Evolutionary conservation across 2,329 filamentous ascomycete species (phyloP), one percentile per base, ranked within the genome.

Genomic region (Hymenoscyphus repandus): DNA sequence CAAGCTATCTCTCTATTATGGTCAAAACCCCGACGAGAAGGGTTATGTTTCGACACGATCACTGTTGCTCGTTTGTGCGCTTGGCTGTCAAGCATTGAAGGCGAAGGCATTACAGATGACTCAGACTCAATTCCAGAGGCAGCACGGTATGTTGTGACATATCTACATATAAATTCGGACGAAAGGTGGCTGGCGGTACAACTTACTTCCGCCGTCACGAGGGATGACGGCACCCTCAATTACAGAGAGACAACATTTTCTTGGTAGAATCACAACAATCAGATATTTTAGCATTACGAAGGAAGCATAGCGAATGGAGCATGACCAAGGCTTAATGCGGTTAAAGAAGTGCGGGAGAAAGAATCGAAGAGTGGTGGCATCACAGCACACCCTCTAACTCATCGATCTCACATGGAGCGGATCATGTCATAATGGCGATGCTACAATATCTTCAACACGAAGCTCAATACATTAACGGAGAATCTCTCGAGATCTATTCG

Each of bases 221-320:
- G 58, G 38, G 55, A 54, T 36, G 58, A 58, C 37, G 61, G 58
- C 31, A 54, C 54, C 22, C 56, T 57, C 40, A 52, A 52, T 31
- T 63, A 60, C 52, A 61, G 58, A 53, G 63, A 64, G 37, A 65
- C 62, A 34, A 64, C 61, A 48, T 65, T 65, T 58, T 64, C 61
- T 54, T 65, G 63, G 63, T 65, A 58, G 45, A 15, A 48, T 45
- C 7, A 46, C 36, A 45, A 12, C n/a, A 37, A 13, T n/a, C n/a
- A 13, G 15, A 37, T 38, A 9, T n/a, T 40, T 27, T 41, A 22
- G 17, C 30, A 47, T 41, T 39, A 33, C 17, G 41, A 27, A 42
- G 33, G 34, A 36, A 38, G 49, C 40, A 53, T 50, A 45, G 50
- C 48, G 48, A 51, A 53, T 30, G 45, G 43, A 32, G 40, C 44